phyloP scores from a whole-genome alignment of 1,139 yeast species.

The Candida frijolesensis region DNA sequence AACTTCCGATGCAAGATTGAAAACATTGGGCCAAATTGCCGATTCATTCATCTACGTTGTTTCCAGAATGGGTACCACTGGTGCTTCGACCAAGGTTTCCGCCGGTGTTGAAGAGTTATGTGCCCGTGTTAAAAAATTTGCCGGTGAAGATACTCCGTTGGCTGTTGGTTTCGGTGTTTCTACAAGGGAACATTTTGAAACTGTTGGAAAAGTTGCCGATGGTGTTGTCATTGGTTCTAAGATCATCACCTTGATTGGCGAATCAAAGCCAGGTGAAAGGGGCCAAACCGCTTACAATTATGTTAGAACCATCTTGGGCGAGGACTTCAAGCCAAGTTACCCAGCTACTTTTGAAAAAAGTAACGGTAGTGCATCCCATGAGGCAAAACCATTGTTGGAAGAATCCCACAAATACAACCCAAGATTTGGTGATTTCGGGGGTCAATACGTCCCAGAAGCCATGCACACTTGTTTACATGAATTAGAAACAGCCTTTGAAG shows the following conservation, averaged over 20 bases:
- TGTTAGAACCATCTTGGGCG: slow-evolving; percentile 70
- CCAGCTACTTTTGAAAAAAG: slow-evolving; percentile 30
- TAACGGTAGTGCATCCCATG: slow-evolving; percentile 22
- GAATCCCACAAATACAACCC: slow-evolving; percentile 65
- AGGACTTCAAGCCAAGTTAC: slow-evolving; percentile 46
- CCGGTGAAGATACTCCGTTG: slow-evolving; percentile 76
- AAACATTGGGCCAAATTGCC: slow-evolving; percentile 77
- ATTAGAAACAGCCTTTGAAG: slow-evolving; percentile 83
- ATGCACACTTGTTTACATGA: slow-evolving; percentile 88
- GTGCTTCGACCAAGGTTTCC: slow-evolving; percentile 72
- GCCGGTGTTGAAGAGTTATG: slow-evolving; percentile 68
- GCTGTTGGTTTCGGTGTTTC: slow-evolving; percentile 98
- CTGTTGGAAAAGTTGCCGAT: slow-evolving; percentile 79
- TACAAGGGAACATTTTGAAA: slow-evolving; percentile 83
- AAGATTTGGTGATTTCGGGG: slow-evolving; percentile 94
- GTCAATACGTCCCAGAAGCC: slow-evolving; percentile 98
- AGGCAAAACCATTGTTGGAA: slow-evolving; percentile 45
- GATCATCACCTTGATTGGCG: slow-evolving; percentile 69
- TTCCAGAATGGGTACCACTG: slow-evolving; percentile 97
- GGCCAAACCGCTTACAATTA: slow-evolving; percentile 65
- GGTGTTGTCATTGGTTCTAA: slow-evolving; percentile 97
- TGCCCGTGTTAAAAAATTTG: slow-evolving; percentile 69
- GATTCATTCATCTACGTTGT: slow-evolving; percentile 96
- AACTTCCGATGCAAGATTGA: slow-evolving; percentile 86
- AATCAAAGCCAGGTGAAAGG: slow-evolving; percentile 60